These are phyloP conservation scores for Microbotryum scabiosae DNA, from an alignment of 1,284 basidiomycete species.

Conservation along the genomic window DNA sequence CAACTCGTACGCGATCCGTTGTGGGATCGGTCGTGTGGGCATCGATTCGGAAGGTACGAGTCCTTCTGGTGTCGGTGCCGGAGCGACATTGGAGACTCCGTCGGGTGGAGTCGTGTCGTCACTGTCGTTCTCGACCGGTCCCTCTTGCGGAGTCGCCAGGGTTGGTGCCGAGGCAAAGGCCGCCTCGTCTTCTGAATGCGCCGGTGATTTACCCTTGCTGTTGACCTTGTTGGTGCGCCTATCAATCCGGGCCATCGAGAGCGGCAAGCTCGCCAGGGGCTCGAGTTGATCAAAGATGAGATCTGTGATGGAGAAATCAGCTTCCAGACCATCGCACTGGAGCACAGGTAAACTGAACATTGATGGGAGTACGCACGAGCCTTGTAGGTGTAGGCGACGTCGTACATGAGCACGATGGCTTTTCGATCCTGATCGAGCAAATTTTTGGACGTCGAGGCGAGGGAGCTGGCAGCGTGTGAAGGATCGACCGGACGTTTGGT, in stretches of 20 bases:
- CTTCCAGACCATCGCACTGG: too few species aligned
- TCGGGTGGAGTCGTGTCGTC: conserved; percentile 22
- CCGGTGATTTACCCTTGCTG: conserved; percentile 21
- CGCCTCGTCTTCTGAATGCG: neutral
- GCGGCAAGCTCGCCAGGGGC: neutral
- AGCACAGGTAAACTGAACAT: too few species aligned
- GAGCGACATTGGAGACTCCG: conserved; percentile 20
- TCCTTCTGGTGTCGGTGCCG: conserved; percentile 10
- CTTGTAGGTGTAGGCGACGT: conserved; percentile 70
- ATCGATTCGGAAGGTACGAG: conserved; percentile 6
- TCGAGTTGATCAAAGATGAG: conserved; percentile 9
- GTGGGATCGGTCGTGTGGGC: neutral
- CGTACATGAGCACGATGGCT: conserved; percentile 57
- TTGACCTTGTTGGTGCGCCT: conserved; percentile 19
- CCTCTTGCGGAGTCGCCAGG: neutral
- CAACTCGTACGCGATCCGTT: conserved; percentile 13
- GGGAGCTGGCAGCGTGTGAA: conserved; percentile 46
- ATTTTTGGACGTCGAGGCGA: conserved; percentile 35
- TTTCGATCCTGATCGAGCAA: conserved; percentile 32
- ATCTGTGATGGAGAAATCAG: neutral
- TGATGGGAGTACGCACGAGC: conserved; percentile 54
- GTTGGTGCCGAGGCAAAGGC: neutral
- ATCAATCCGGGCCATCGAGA: conserved; percentile 15
- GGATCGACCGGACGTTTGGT: conserved; percentile 57
- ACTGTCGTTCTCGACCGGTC: conserved; percentile 9